phyloP scores from a whole-genome alignment of 208 protist genomes.

The Crithidia thermophila region DNA sequence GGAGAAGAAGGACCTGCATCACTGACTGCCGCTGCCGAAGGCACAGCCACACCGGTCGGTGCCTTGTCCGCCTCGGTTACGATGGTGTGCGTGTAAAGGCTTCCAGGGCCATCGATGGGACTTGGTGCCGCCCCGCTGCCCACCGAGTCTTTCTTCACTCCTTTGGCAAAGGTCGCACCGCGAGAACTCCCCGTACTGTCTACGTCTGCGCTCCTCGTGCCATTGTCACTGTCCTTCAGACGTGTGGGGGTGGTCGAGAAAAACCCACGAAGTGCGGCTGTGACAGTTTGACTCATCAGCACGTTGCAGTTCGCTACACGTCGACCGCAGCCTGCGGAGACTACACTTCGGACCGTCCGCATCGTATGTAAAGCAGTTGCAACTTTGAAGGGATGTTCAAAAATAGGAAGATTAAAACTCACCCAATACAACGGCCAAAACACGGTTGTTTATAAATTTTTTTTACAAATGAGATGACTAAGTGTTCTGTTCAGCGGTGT shows the following conservation, averaged over 20 bases:
- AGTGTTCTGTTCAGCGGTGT: no score
- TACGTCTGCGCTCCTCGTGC: no score
- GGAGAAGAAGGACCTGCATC: not conserved
- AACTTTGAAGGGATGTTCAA: not conserved
- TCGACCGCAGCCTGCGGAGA: not conserved
- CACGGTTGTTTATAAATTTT: no score
- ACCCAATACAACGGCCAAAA: no score
- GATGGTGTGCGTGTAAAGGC: slow-evolving; percentile 46
- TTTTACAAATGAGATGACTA: no score
- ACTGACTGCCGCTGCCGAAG: not conserved
- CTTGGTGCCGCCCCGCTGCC: not conserved
- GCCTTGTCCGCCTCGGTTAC: slow-evolving; percentile 34
- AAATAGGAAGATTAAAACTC: no score
- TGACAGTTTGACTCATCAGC: not conserved
- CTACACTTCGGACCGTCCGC: not conserved
- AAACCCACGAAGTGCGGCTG: not conserved
- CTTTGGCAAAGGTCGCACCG: slow-evolving; percentile 18
- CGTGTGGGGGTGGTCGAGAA: not conserved
- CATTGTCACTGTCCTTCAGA: not conserved
- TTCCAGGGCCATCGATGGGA: slow-evolving; percentile 3
- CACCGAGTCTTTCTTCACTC: no score
- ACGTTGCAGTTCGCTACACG: not conserved
- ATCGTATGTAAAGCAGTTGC: no score
- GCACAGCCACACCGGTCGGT: slow-evolving; percentile 29
- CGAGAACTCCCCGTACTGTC: no score